Conservation (phyloP, 176 grass and related monocot genomes). For the Cenchrus americanus region DNA sequence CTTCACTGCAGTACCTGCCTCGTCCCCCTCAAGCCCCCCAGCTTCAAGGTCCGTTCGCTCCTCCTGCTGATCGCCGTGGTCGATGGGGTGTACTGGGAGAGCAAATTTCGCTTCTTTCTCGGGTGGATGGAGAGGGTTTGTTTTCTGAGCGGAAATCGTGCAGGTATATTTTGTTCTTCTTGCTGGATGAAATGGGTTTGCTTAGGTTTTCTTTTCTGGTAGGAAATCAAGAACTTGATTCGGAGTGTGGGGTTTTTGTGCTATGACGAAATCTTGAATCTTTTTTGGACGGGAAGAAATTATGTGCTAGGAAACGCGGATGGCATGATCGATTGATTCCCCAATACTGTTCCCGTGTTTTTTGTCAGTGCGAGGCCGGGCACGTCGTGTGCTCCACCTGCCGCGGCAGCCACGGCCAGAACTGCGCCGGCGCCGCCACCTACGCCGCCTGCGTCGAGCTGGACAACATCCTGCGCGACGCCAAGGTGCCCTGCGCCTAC, state of each 20-base stretch:
- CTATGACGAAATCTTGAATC: background rate
- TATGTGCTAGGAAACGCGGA: background rate
- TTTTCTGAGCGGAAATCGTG: background rate
- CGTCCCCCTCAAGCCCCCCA: background rate
- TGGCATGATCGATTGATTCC: background rate
- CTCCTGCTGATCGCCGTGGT: background rate
- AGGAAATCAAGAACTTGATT: background rate
- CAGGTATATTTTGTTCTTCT: background rate
- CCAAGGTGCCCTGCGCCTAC: conserved; percentile 28
- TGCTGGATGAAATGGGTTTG: background rate
- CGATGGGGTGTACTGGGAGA: background rate
- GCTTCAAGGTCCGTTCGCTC: background rate
- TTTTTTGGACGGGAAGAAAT: background rate
- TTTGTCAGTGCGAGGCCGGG: conserved; percentile 20
- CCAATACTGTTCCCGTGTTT: background rate
- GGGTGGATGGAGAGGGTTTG: background rate
- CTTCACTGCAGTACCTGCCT: background rate
- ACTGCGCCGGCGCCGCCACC: background rate
- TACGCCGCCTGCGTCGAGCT: background rate
- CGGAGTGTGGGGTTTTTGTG: background rate
- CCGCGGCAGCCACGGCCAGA: background rate
- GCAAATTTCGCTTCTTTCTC: background rate
- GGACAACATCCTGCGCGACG: conserved; percentile 23
- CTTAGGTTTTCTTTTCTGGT: background rate
- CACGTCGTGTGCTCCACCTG: conserved; percentile 17